Evolutionary conservation across 2,329 filamentous ascomycete genomes (phyloP).

Genomic region (Fusarium cyanostomum): DNA sequence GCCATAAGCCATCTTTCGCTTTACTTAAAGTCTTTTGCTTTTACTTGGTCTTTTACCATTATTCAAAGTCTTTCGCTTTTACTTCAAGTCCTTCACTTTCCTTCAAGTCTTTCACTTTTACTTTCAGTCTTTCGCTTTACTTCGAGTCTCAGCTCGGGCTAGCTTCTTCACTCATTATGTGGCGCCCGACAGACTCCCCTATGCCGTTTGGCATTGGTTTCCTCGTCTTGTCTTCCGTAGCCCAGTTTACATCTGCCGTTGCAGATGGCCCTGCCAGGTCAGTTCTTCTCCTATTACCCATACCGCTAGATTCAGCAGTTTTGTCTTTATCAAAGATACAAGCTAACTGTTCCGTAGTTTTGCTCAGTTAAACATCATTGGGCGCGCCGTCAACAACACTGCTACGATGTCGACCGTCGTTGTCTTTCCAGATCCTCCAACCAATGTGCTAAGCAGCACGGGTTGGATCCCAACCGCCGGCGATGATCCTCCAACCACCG

Average conservation of each 20-base stretch:
- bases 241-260: slow-evolving; percentile 13
- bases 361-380: not conserved
- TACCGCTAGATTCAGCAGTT: not conserved
- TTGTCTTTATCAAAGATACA: not conserved
- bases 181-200: slow-evolving; percentile 15
- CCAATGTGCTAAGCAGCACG: not conserved
- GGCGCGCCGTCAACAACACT: not conserved
- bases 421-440: not conserved
- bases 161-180: slow-evolving; percentile 26
- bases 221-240: slow-evolving; percentile 18
- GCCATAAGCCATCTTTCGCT: not conserved
- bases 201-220: slow-evolving; percentile 12
- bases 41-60: too few relatives aligned
- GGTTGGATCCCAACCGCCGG: not conserved
- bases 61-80: too few relatives aligned
- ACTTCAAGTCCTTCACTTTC: too few relatives aligned
- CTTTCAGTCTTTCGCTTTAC: too few relatives aligned
- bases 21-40: too few relatives aligned
- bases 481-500: not conserved
- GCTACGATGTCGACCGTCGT: not conserved
- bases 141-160: not conserved
- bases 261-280: slow-evolving; percentile 2
- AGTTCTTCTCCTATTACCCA: not conserved
- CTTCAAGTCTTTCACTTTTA: too few relatives aligned
- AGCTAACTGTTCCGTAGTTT: not conserved